Conservation (phyloP, 179 eudicot genomes). For the Camellia oleifera region DNA sequence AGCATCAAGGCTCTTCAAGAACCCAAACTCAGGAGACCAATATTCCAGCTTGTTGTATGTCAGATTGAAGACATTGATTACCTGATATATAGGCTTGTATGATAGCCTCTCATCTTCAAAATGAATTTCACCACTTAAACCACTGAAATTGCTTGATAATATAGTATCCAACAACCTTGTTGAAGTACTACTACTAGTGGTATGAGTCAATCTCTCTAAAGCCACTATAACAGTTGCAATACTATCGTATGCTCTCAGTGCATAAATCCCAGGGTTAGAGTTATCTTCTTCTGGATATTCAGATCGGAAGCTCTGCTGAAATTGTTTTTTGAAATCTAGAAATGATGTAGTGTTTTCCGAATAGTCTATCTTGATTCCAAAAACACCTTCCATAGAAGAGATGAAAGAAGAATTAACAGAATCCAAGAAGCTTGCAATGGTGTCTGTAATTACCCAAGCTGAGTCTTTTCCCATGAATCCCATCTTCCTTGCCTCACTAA, state of each 20-base stretch:
- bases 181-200: neutral
- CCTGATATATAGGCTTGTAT: neutral
- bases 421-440: constrained; percentile 29
- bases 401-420: constrained; percentile 25
- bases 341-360: constrained; percentile 19
- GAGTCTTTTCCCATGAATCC: constrained; percentile 42
- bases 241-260: constrained; percentile 21
- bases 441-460: constrained; percentile 39
- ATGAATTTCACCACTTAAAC: constrained; percentile 9
- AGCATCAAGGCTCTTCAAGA: neutral
- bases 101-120: constrained; percentile 3
- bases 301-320: constrained; percentile 10
- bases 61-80: neutral
- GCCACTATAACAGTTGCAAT: constrained; percentile 19
- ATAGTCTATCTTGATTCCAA: constrained; percentile 35
- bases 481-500: constrained; percentile 35
- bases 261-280: no score
- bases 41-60: constrained; percentile 3
- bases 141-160: neutral
- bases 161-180: neutral
- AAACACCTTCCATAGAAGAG: constrained; percentile 39
- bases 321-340: constrained; percentile 27
- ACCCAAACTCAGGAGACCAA: neutral
- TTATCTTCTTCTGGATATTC: constrained; percentile 30
- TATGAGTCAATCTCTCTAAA: neutral